Base-by-base conservation (phyloP, 2,329 filamentous ascomycete species). In the Claviceps digitariae region DNA sequence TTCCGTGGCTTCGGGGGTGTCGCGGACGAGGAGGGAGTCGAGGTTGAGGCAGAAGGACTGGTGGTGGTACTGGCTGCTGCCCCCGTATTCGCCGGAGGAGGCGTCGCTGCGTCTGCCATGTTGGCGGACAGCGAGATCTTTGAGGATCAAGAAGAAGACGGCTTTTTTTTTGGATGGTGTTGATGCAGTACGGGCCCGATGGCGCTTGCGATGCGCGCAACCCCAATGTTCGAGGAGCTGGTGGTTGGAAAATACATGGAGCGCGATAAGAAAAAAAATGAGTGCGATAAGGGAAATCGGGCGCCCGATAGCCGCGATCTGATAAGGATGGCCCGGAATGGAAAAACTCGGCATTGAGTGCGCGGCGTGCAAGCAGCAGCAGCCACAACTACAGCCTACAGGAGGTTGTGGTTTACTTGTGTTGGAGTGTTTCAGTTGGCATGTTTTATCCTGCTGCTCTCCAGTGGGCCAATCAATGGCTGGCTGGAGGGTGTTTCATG, bases 1-100 rank as follows among this genome's bases (percentile, higher is more conserved):
- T 91, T 91, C 50, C 78, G 74, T 27, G 59, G 62, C 50, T 62
- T 74, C 69, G 48, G 71, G 62, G 57, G 71, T 66, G 31, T 50
- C 20, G 47, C 21, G 44, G 44, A 23, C 23, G 51, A n/a, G 31
- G 63, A 58, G 48, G 67, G 57, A 51, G 66, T 55, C 51, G 66
- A 54, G 47, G 31, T 48, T 8, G 46, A 31, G 45, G 27, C 25
- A 34, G 20, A n/a, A 17, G 43, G 43, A 17, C 23, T 29, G 44
- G 15, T 4, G 17, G 15, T 46, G 46, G 58, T 52, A 36, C 23
- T 41, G 48, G 61, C 52, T 49, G 57, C 50, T 12, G 57, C 50
- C 17, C 55, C 50, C 23, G 52, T 12, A 38, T 21, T 27, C 9
- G 38, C 20, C 29, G 41, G 43, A 23, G 43, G 41, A 20, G 40